Evolutionary conservation across 257 asterid species (phyloP), one percentile per base, ranked within the genome.

Genomic region (Ballota nigra): DNA sequence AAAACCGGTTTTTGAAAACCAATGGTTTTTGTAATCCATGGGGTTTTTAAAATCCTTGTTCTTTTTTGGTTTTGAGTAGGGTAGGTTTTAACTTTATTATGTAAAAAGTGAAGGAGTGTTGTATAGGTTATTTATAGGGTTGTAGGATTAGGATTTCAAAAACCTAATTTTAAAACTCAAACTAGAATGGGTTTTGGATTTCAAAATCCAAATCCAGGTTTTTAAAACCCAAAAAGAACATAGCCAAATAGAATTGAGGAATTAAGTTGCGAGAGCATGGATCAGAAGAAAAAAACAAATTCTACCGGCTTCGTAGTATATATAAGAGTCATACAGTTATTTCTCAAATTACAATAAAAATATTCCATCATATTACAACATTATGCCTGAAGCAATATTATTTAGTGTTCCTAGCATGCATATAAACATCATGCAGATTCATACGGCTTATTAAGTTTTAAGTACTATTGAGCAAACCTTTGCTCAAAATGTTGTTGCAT

Each of bases 401-500:
- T 40, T 40, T 40, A 40, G 47, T 40, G 4, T 19, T 56, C 67
- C 12, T 16, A 26, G 45, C 47, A n/a, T 16, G 2, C 18, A 55
- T 47, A 18, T 55, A n/a, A 36, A 10, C 19, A 61, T 29, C 20
- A 19, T 31, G 47, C 12, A 23, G 29, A 63, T 51, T 72, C 64
- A 8, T 20, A 49, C 9, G 20, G 18, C 38, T 31, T 66, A 49
- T 16, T 16, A 3, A 56, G 20, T 65, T n/a, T 18, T 40, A 24
- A 20, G 23, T 4, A 53, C 23, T 55, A 76, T 29, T 2, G 31
- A 11, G 5, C 55, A 49, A n/a, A 51, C 59, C 45, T 13, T 9
- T 16, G 57, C 63, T 61, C 26, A 68, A 56, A n/a, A 41, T 63
- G 57, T 62, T 38, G 22, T 24, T 53, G 26, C 71, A 68, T 11